Evolutionary conservation across 139 green algal genomes (phyloP), one percentile per base, ranked within the genome.

Genomic region (Astrephomene gubernaculifera): DNA sequence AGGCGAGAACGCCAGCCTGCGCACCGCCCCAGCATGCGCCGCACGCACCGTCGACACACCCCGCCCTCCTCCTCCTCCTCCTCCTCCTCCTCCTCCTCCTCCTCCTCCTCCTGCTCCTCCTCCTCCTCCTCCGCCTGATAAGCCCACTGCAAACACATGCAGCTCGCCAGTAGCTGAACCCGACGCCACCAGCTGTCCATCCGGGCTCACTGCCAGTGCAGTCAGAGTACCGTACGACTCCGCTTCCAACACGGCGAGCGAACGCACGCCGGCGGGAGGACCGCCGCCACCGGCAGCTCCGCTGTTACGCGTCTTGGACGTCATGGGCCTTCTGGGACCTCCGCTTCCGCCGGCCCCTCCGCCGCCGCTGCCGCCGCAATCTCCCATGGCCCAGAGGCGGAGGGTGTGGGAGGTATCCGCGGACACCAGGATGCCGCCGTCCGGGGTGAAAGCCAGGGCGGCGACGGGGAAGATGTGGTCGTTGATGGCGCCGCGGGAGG

Each of bases 381-480:
- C n/a, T n/a, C n/a, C n/a, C n/a, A 84, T 36, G 1, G 38, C n/a
- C 78, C 78, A 84, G 0, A 84, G 43, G 10, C 78, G 61, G 7
- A 84, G 31, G 22, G 78, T 84, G 63, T 84, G 78, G 19, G 63
- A 65, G n/a, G 63, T 84, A 43, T 84, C 78, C 7, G 78, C 78
- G 78, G 78, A 67, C 3, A 74, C 22, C 19, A 84, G 78, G 21
- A 9, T 49, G 61, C 1, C 1, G 43, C 78, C 78, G 78, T 75
- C 43, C 2, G 78, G 43, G 2, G 78, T 61, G 38, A 61, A 84
- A 63, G 78, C 78, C 27, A 84, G 12, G 43, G 31, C 78, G 38
- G 63, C 78, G n/a, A 84, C 43, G 31, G 78, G 78, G 60, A 84
- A 84, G 60, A 84, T 84, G 60, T 84, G 78, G 60, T 84, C 78